Percentiles rank a stretch among this genome's conserved stretches.
Conservation (phyloP, 495 filamentous ascomycete genomes). For the Neurospora sp. region DNA sequence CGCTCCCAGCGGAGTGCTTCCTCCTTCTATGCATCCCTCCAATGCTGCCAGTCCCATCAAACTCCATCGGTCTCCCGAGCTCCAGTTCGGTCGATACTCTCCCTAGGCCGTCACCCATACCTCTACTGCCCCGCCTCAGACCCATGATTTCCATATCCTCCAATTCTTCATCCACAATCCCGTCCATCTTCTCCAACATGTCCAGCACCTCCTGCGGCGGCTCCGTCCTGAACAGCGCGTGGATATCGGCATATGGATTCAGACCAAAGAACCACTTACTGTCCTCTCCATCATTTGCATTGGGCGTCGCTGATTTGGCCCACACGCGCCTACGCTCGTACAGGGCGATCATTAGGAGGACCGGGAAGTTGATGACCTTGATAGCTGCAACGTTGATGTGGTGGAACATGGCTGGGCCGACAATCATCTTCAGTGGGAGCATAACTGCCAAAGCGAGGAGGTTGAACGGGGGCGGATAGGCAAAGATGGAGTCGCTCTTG, state of each 20-base stretch:
- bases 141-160: background rate
- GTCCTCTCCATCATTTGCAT: slow-evolving; percentile 10
- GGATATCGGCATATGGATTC: slow-evolving; percentile 47
- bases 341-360: slow-evolving; percentile 43
- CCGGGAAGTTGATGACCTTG: slow-evolving; percentile 44
- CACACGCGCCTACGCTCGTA: slow-evolving; percentile 39
- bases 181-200: slow-evolving; percentile 24
- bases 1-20: background rate
- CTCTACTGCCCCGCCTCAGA: background rate
- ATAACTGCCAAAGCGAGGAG: slow-evolving; percentile 46
- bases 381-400: slow-evolving; percentile 50
- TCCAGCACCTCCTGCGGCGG: slow-evolving; percentile 42
- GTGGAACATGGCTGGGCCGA: slow-evolving; percentile 49
- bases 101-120: background rate
- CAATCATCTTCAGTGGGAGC: slow-evolving; percentile 46
- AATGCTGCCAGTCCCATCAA: background rate
- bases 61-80: background rate
- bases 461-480: slow-evolving; percentile 56
- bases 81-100: background rate
- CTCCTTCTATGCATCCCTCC: background rate
- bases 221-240: slow-evolving; percentile 49
- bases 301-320: slow-evolving; percentile 14
- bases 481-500: slow-evolving; percentile 53
- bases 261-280: slow-evolving; percentile 43
- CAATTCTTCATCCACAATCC: background rate